Conservation (phyloP, 805 yeast genomes). For the Metschnikowia cubensis region DNA sequence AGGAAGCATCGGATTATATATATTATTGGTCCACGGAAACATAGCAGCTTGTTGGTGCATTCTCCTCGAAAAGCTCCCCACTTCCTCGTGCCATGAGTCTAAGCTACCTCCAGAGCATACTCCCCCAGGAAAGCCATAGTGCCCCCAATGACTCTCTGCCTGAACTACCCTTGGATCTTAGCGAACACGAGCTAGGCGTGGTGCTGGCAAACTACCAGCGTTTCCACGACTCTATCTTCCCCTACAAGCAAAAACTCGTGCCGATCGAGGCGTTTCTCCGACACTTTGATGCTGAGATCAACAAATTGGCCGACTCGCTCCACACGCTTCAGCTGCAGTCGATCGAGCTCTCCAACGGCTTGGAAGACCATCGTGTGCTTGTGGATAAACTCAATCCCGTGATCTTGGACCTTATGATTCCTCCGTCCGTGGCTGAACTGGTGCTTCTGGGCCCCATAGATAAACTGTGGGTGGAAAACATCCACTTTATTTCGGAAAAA, state of each 20-base stretch:
- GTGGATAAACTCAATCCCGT: conserved; percentile 60
- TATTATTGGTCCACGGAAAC: background rate
- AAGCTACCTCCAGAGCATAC: conserved; percentile 15
- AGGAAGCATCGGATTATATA: no score
- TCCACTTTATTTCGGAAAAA: conserved; percentile 56
- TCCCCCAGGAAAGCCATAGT: conserved; percentile 5
- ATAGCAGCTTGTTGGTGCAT: background rate
- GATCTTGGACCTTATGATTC: conserved; percentile 69
- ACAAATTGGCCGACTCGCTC: conserved; percentile 29
- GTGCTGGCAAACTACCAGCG: conserved; percentile 15
- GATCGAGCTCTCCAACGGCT: conserved; percentile 25
- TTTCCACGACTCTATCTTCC: conserved; percentile 11
- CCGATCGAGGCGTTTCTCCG: conserved; percentile 53
- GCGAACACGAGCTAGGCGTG: conserved; percentile 16
- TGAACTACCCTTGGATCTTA: conserved; percentile 7
- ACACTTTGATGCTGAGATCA: conserved; percentile 52
- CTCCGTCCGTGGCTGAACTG: conserved; percentile 64
- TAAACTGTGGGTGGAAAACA: conserved; percentile 62
- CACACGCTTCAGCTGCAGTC: conserved; percentile 33
- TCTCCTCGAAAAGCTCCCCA: background rate
- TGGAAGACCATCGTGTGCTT: conserved; percentile 24
- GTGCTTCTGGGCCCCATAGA: conserved; percentile 56
- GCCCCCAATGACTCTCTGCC: background rate
- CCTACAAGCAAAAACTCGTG: conserved; percentile 25
- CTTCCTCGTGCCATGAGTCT: conserved; percentile 10